These are phyloP conservation scores for Neolecta irregularis DNA, from an alignment of 1,139 yeast genomes.

Conservation along the genomic window DNA sequence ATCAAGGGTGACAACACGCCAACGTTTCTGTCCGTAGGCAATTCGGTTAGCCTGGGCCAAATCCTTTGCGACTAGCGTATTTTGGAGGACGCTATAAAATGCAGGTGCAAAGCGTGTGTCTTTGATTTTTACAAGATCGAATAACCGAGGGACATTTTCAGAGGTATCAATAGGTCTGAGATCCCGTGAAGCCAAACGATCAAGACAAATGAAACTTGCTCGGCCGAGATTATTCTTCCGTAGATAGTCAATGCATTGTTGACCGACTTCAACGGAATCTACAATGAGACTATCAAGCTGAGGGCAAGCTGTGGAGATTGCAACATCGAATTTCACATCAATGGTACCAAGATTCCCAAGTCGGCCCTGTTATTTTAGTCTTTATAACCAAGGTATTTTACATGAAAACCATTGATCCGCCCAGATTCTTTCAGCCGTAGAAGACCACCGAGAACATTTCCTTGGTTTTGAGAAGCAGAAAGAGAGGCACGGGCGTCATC, in stretches of 20 bases:
- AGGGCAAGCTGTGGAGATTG: constrained; percentile 89
- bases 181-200: constrained; percentile 53
- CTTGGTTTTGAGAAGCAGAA: constrained; percentile 48
- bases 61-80: constrained; percentile 74
- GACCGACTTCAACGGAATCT: constrained; percentile 86
- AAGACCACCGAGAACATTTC: constrained; percentile 56
- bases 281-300: constrained; percentile 87
- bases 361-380: too few relatives aligned
- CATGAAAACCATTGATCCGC: constrained; percentile 66
- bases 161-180: constrained; percentile 56
- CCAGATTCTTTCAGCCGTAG: constrained; percentile 62
- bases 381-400: constrained; percentile 37
- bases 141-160: constrained; percentile 58
- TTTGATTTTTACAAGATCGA: constrained; percentile 61
- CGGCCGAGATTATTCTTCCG: constrained; percentile 76
- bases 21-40: constrained; percentile 69
- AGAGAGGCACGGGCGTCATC: constrained; percentile 50
- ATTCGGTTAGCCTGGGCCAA: constrained; percentile 70
- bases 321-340: constrained; percentile 77
- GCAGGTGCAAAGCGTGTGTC: constrained; percentile 68
- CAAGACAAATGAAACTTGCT: constrained; percentile 71
- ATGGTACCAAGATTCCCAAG: constrained; percentile 82
- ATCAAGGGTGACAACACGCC: constrained; percentile 81
- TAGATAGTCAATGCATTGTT: constrained; percentile 73
- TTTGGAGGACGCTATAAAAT: constrained; percentile 69